These are phyloP conservation scores for Hypoxylon sp. DNA, from an alignment of 2,329 filamentous ascomycete species.

Conservation along the genomic window DNA sequence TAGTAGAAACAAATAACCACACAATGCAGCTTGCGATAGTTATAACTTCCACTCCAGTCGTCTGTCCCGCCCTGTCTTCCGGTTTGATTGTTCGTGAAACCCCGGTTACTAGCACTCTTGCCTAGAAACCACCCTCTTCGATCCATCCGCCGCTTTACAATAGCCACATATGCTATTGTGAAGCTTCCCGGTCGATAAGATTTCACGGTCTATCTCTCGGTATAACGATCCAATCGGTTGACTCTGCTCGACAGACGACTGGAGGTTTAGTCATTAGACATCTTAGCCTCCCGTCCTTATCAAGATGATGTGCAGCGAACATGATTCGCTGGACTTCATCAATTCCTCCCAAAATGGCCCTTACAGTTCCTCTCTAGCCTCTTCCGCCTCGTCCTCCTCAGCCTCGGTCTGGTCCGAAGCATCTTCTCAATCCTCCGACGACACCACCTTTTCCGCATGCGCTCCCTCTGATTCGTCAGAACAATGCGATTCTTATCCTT, in stretches of 20 bases:
- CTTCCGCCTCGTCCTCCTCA: constrained; percentile 81
- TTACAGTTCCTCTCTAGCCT: constrained; percentile 79
- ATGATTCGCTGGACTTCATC: constrained; percentile 67
- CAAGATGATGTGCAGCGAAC: constrained; percentile 71
- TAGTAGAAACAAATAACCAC: constrained; percentile 53
- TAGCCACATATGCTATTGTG: constrained; percentile 56
- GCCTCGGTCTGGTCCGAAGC: constrained; percentile 83
- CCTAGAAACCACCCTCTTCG: constrained; percentile 62
- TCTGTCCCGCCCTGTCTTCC: constrained; percentile 72
- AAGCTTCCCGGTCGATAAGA: constrained; percentile 60
- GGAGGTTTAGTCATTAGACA: constrained; percentile 57
- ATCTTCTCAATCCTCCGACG: constrained; percentile 77
- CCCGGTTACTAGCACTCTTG: constrained; percentile 58
- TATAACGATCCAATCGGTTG: constrained; percentile 63
- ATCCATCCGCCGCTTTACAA: constrained; percentile 56
- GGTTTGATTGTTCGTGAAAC: constrained; percentile 70
- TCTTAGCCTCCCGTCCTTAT: constrained; percentile 50
- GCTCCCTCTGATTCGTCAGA: constrained; percentile 69
- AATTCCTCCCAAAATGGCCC: constrained; percentile 65
- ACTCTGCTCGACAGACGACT: constrained; percentile 69
- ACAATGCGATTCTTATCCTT: constrained; percentile 61
- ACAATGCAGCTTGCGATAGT: constrained; percentile 71
- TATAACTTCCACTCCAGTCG: constrained; percentile 68
- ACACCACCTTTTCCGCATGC: constrained; percentile 73
- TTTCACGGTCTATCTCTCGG: constrained; percentile 53